phyloP scores from a whole-genome alignment of 2,329 filamentous ascomycete species.

The Emergomyces orientalis region DNA sequence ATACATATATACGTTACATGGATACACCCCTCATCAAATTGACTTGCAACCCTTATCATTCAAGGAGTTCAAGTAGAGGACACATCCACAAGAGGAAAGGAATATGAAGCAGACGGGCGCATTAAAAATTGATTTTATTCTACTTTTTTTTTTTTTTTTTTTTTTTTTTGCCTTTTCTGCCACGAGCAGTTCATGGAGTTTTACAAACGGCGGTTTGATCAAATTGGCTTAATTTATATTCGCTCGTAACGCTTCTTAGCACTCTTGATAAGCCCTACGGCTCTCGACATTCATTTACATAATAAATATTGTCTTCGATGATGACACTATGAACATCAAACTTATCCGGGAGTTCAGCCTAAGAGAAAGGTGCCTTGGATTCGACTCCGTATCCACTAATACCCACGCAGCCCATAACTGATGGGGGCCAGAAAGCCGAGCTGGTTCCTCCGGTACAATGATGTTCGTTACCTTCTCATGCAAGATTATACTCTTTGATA shows the following conservation, averaged over 20 bases:
- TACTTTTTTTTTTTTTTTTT: background rate
- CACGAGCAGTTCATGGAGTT: background rate
- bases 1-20: background rate
- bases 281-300: background rate
- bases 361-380: background rate
- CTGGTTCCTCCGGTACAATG: background rate
- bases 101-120: background rate
- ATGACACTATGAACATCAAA: background rate
- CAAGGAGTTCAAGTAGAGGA: background rate
- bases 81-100: no score
- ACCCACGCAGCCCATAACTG: background rate
- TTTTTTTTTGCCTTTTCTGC: no score
- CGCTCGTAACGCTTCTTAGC: background rate
- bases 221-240: background rate
- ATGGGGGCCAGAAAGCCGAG: background rate
- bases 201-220: background rate
- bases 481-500: conserved; percentile 37
- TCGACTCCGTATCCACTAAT: background rate
- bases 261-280: background rate
- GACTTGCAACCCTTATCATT: background rate
- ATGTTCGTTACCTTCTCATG: conserved; percentile 4
- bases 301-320: background rate
- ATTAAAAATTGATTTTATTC: background rate
- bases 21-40: background rate
- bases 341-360: background rate